Base-by-base conservation (phyloP, 2,329 filamentous ascomycete species). In the Ascochyta pisi region DNA sequence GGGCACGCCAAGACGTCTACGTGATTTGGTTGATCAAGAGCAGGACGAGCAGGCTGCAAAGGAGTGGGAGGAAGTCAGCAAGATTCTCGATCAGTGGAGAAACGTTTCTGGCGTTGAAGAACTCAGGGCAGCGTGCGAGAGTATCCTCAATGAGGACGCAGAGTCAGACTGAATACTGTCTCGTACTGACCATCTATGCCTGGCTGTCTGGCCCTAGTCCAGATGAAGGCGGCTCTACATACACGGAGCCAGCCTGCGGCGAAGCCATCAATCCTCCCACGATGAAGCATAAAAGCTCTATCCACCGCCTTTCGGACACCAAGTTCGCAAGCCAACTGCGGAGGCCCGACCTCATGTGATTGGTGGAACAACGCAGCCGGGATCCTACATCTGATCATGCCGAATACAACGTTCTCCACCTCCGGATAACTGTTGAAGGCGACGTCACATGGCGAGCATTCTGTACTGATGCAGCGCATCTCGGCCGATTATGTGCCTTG, bases 1-100 rank as follows among this genome's bases (percentile, higher is more conserved):
- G 6, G 83, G 81, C 6, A 83, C 84, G 3, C 88, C 89, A 37
- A 82, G 80, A 31, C 80, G 84, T 63, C 69, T 94, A 58, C 80
- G 83, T 57, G 70, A 69, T 31, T 76, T 92, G 57, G 79, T 89
- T 13, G 77, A 74, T 8, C 82, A 86, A 46, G 89, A 88, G 26
- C 84, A 81, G 62, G 67, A 79, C 31, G 83, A 87, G 19, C 85
- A 88, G 56, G 89, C 89, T 2, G 81, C 79, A 63, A 67, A 68
- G 22, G 79, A 84, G 27, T 84, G 80, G 81, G 69, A 76, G 15
- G 66, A 73, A 27, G 74, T 81, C 4, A 65, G 66, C 31, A 62
- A 58, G 31, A 62, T 81, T 15, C 65, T 82, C 49, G 73, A 77
- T 3, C 74, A 74, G 49, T 83, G 80, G 80, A 64, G 74, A 24